Evolutionary conservation across 140 eudicot genomes (phyloP), one percentile per base, ranked within the genome.

Genomic region (Bidens hawaiensis): DNA sequence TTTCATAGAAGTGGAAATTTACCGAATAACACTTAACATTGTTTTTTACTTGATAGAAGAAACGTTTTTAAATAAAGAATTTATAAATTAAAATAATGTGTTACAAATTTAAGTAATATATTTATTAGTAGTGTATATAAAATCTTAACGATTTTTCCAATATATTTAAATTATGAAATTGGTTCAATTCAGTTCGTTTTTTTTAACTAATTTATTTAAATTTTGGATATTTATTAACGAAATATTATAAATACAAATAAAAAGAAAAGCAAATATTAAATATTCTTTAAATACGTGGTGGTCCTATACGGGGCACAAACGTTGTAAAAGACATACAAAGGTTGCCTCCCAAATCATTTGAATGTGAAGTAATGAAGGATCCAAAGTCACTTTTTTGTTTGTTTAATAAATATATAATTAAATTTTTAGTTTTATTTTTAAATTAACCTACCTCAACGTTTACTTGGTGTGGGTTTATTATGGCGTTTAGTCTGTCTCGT

Each of bases 271-370:
- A 51, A 22, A 40, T 59, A 34, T 1, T 9, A 55, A 2, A 28
- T 1, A 41, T 22, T 15, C 0, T 34, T 64, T 58, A 59, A 36
- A 48, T 41, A 42, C 27, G 38, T 58, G 72, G 69, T 59, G 74
- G 74, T 38, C 78, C 68, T 65, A 11, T 36, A 24, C 68, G 43
- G 61, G 50, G 64, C 73, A 74, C 41, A 65, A 59, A 66, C 78
- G 78, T 74, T 74, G 69, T 40, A 66, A 74, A 74, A 74, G 78
- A 38, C 49, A 51, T 38, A 48, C 56, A 51, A 66, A 66, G 73
- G 63, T 58, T 74, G 78, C 78, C 78, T 74, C 78, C 73, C 7
- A 66, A 66, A 66, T 74, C 78, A 74, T 74, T 74, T 61, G 46
- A 74, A 74, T 66, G 63, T 60, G 68, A 73, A 45, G 54, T 2